Base-by-base conservation (phyloP, 306 rosid genomes). In the Hippophae gyantsensis region DNA sequence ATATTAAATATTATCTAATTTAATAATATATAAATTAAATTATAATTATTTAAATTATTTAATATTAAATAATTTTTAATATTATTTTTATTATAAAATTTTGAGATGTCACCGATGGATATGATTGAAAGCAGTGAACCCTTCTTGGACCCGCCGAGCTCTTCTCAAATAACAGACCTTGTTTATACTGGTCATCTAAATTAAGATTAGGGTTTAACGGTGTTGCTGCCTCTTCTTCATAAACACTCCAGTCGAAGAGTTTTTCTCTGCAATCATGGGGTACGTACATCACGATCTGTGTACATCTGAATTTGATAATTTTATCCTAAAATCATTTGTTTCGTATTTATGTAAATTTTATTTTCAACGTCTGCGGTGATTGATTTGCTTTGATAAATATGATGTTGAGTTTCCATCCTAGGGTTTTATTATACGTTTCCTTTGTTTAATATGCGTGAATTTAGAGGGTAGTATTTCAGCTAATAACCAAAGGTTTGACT, bases 241-340 rank as follows among this genome's bases (percentile, higher is more conserved):
- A 65, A 52, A 45, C 27, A 41, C 42, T 13, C 10, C 7, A 48
- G 58, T 72, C n/a, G 68, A 62, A 63, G 38, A 63, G 56, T 65
- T 51, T 53, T 27, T 49, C 38, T 13, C 59, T 12, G 55, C 60
- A 56, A 54, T 52, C 76, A 83, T 83, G 89, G 89, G 89, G 86
- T 83, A 77, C 48, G 48, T 5, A 13, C 48, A 55, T 0, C 43
- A 9, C 27, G 13, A 3, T 8, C 3, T 32, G 38, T 32, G 9
- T 44, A 8, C 11, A 7, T 59, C 5, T 59, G 9, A 9, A 13
- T 45, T 27, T 0, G 2, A 9, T 0, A 7, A 41, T 58, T 46
- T 6, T 3, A 14, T 18, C 5, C 42, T 13, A 13, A 13, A 10
- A 46, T 9, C 5, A 46, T 8, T 18, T 14, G 13, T 6, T n/a